A percentile compares a stretch with the other conserved stretches of the same genome.
Conservation (phyloP, 2,329 filamentous ascomycete genomes). For the Hypocrella siamensis region DNA sequence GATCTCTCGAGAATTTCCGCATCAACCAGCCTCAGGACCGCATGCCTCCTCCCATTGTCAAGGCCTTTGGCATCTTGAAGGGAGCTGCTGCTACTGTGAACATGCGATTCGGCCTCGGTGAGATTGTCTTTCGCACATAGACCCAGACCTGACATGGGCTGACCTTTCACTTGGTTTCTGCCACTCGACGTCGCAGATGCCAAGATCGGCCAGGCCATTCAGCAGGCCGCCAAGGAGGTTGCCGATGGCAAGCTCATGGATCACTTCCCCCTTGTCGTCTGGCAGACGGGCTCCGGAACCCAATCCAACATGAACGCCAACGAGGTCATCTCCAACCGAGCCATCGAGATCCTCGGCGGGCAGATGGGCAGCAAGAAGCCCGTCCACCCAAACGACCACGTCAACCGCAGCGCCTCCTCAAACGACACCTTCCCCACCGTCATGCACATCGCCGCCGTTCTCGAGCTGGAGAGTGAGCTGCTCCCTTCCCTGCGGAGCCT, state of each 20-base stretch:
- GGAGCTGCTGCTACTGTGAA: slow-evolving; percentile 92
- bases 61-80: slow-evolving; percentile 94
- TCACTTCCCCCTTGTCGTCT: slow-evolving; percentile 96
- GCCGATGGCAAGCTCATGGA: slow-evolving; percentile 85
- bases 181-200: slow-evolving; percentile 22
- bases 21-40: slow-evolving; percentile 99
- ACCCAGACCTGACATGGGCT: background rate
- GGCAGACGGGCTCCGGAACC: slow-evolving; percentile 97
- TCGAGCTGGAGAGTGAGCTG: slow-evolving; percentile 78
- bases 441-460: slow-evolving; percentile 96
- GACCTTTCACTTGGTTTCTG: too few relatives aligned
- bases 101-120: slow-evolving; percentile 79
- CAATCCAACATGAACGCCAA: slow-evolving; percentile 99
- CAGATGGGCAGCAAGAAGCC: slow-evolving; percentile 94
- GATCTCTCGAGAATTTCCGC: slow-evolving; percentile 92
- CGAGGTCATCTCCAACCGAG: slow-evolving; percentile 98
- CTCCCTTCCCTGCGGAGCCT: slow-evolving; percentile 72
- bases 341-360: slow-evolving; percentile 93
- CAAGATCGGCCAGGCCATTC: slow-evolving; percentile 80
- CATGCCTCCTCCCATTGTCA: slow-evolving; percentile 86
- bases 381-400: slow-evolving; percentile 97
- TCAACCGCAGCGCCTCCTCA: slow-evolving; percentile 97
- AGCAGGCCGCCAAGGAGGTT: slow-evolving; percentile 87
- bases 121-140: background rate
- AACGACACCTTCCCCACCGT: slow-evolving; percentile 99